Evolutionary conservation across 1,139 yeast species (phyloP), one percentile per base, ranked within the genome.

Genomic region (Candida sp.): DNA sequence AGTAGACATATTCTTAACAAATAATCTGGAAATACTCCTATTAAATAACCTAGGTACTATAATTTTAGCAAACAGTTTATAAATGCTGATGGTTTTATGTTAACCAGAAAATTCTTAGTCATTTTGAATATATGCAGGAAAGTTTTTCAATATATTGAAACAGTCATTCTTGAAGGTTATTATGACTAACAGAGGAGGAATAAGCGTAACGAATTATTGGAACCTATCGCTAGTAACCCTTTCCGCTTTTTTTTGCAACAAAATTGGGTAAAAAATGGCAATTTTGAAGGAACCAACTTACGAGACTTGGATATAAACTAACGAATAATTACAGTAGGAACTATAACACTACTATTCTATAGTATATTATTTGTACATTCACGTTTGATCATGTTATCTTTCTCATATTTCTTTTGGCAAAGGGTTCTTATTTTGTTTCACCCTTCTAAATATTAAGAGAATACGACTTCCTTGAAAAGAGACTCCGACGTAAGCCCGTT

Each of bases 1-100:
- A 43, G 67, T 60, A 38, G 73, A 58, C 73, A 70, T 67, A 37
- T 52, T 62, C 21, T 43, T 42, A 40, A 39, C 38, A 35, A 41
- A 15, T 15, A 25, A 4, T 15, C 40, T 40, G 40, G 40, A 41
- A 27, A 41, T 22, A 32, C 22, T 36, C 36, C 36, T 36, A 21
- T 38, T 36, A 12, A 35, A 12, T 22, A 35, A 21, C 21, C 23
- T 22, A 15, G 22, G 30, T 30, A 40, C 15, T 9, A 32, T 36
- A 36, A 32, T 40, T 12, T 32, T 32, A n/a, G 11, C 19, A 32
- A 32, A 32, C n/a, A 32, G 34, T 32, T 32, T 32, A 32, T 32
- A 11, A n/a, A 15, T 15, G 19, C 19, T 15, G 19, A 15, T 15
- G 19, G 19, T 15, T 25, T 25, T 25, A 25, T 25, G 29, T 11